Percentiles rank a stretch among this genome's conserved stretches.
Evolutionary conservation across 495 filamentous ascomycete genomes (phyloP).

Genomic region (Xylaria venustula): DNA sequence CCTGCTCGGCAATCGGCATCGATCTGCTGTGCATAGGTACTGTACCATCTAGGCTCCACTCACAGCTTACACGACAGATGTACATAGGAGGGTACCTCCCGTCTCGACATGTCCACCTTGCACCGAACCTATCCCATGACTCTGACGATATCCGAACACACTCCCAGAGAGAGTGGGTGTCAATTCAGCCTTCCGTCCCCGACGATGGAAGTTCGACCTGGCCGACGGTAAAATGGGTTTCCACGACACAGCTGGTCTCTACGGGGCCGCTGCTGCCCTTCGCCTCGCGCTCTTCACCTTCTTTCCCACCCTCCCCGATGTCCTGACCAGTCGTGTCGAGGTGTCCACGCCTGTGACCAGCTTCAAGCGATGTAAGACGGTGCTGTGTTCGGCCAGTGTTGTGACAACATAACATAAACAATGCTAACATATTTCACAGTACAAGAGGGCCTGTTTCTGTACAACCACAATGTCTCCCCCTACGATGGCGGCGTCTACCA

Average conservation of each 20-base stretch:
- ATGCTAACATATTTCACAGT: conserved; percentile 50
- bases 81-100: too few species aligned
- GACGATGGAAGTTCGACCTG: conserved; percentile 61
- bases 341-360: conserved; percentile 95
- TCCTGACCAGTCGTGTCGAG: conserved; percentile 89
- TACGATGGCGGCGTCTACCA: conserved; percentile 98
- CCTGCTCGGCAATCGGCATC: not conserved
- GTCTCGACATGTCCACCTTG: too few species aligned
- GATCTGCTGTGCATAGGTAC: not conserved
- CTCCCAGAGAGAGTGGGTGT: not conserved
- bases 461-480: conserved; percentile 92
- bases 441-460: conserved; percentile 94
- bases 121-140: too few species aligned
- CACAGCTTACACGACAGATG: not conserved
- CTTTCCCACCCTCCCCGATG: conserved; percentile 81
- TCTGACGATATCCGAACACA: not conserved
- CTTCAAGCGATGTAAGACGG: conserved; percentile 85
- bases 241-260: conserved; percentile 70
- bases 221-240: conserved; percentile 45
- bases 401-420: conserved; percentile 1
- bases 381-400: not conserved
- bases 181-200: conserved; percentile 31
- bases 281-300: conserved; percentile 76
- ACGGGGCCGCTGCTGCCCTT: conserved; percentile 71
- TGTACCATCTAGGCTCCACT: too few species aligned